phyloP scores from a whole-genome alignment of 352 stramenopile genomes.

The Pythium rhizo-oryzae region DNA sequence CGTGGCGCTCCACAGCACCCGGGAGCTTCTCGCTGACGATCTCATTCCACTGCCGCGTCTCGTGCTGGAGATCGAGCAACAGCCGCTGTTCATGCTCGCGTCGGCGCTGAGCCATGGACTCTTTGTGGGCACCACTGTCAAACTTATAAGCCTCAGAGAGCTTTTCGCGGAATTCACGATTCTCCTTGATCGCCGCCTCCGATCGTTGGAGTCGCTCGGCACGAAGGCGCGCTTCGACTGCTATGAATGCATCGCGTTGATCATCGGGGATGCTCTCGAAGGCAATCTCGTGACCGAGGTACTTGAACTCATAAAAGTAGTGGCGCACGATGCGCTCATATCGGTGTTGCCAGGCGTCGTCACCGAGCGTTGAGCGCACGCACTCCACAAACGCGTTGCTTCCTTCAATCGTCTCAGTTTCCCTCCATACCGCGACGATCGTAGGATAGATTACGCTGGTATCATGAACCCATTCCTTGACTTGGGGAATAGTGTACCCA shows the following conservation, averaged over 20 bases:
- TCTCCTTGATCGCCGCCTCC: constrained; percentile 37
- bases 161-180: constrained; percentile 39
- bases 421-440: constrained; percentile 54
- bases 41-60: constrained; percentile 36
- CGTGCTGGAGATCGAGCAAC: constrained; percentile 19
- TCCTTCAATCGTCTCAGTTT: not conserved
- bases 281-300: constrained; percentile 49
- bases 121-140: not conserved
- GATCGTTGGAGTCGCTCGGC: constrained; percentile 37
- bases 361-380: constrained; percentile 38
- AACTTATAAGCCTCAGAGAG: constrained; percentile 34
- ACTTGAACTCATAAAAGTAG: constrained; percentile 79
- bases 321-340: constrained; percentile 58
- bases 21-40: constrained; percentile 21
- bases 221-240: constrained; percentile 27
- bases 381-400: constrained; percentile 50
- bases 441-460: constrained; percentile 50
- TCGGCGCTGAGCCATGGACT: constrained; percentile 2
- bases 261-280: constrained; percentile 35
- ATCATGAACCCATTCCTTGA: constrained; percentile 56
- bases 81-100: constrained; percentile 23
- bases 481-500: constrained; percentile 55
- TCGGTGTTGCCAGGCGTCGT: constrained; percentile 45
- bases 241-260: constrained; percentile 14
- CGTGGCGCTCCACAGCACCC: constrained; percentile 10